Base-by-base conservation (phyloP, 495 filamentous ascomycete genomes). In the Penicillium ochrochloron region DNA sequence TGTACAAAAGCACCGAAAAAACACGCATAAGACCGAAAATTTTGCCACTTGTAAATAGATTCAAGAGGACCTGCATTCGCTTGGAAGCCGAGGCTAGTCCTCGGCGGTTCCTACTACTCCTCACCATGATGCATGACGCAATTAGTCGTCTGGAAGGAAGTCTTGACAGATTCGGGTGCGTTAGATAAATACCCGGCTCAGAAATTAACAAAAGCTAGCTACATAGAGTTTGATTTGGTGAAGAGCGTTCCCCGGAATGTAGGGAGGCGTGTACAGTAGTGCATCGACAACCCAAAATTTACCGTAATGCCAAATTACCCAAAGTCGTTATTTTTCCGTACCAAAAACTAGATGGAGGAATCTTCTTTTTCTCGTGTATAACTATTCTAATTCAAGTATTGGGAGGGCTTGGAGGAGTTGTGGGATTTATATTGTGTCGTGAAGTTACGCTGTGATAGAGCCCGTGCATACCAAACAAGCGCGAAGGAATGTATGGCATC, bases 101-200 rank as follows among this genome's bases (percentile, higher is more conserved):
- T 37, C 14, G 35, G 10, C 35, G 2, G 10, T 37, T 37, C 35
- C 35, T 3, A 11, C 10, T 4, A 14, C 12, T 14, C 12, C 35
- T 39, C 10, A 11, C 37, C n/a, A 37, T 12, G 37, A 29, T n/a
- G 2, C 21, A 34, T 35, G 37, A 39, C 33, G 41, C 52, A 44
- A 63, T 48, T 27, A 53, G 2, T 12, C 39, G 19, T 12, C 29
- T 41, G 57, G 27, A 56, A 37, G 29, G 48, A n/a, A 23, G 25
- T 12, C 5, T 35, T 15, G 10, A 23, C 29, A 14, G 3, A 25
- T 42, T 44, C 14, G 56, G 15, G 53, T 25, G 17, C 46, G 17
- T 56, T 64, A 21, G 5, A 60, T 50, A 60, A 65, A 65, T 65
- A 41, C 56, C 63, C 63, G 63, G 19, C 4, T 6, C 3, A 14